Evolutionary conservation across 2,329 filamentous ascomycete species (phyloP), one percentile per base, ranked within the genome.

Genomic region (Coniochaeta prunicola): DNA sequence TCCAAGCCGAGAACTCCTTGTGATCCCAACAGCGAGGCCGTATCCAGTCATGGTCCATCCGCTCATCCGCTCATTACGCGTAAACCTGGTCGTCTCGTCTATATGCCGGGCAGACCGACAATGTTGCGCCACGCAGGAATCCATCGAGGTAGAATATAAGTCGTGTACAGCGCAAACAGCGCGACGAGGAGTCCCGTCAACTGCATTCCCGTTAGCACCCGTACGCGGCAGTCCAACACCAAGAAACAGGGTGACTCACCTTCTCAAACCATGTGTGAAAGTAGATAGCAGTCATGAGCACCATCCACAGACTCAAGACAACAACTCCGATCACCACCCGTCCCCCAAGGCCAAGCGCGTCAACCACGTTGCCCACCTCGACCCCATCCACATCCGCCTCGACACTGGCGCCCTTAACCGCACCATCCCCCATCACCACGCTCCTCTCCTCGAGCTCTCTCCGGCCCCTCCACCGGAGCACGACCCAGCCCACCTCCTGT

Each of bases 211-310:
- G 45, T 50, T 50, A 50, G 45, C 45, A 28, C 30, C 45, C 24
- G 4, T 4, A 17, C 45, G 5, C 12, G n/a, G n/a, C n/a, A n/a
- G n/a, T n/a, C 21, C 21, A 38, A 36, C 10, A 36, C 19, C 21
- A 12, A 19, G 4, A 48, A 26, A 26, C 19, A 28, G 21, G 42
- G 42, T 7, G 13, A 28, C 80, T 68, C 67, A 90, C 88, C 88
- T 97, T 99, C 77, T 99, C 94, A 67, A 96, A 87, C 92, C 93
- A 97, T 0, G 94, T 99, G 73, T 99, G 94, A 69, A 99, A 99
- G 80, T 93, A 99, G 40, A 96, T 92, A 2, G 92, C 92, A 42
- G 94, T 99, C 94, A 99, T 99, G 61, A 97, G 80, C 70, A 99
- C 74, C 94, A 99, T 99, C 91, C 94, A 97, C 77, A 87, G 83